Percentiles rank a stretch among this genome's conserved stretches.
Conservation (phyloP, 2,329 filamentous ascomycete species). For the Sordariomycetes sp. region DNA sequence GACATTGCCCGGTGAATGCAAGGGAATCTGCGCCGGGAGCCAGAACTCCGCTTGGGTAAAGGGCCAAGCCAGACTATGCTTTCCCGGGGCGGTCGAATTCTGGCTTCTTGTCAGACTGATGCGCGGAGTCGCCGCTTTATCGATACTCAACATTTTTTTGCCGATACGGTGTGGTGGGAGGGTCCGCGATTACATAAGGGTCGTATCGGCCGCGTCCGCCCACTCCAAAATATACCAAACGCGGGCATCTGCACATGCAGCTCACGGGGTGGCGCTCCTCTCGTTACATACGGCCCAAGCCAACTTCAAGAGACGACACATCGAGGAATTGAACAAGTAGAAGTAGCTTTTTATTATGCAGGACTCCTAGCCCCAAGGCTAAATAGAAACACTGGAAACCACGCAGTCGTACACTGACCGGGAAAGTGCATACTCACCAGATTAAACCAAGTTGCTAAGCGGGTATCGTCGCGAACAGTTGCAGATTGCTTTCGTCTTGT, state of each 20-base stretch:
- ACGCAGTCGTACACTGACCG: not conserved
- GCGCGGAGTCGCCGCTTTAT: not conserved
- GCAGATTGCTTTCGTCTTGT: not conserved
- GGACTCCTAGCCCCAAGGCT: not conserved
- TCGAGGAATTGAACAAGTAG: not conserved
- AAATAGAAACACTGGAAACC: not conserved
- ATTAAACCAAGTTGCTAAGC: not conserved
- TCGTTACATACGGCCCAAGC: not conserved
- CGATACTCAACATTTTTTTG: not conserved
- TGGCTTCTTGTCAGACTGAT: not conserved
- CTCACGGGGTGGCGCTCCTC: too few relatives aligned
- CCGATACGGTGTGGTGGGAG: not conserved
- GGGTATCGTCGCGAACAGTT: not conserved
- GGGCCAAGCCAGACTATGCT: not conserved
- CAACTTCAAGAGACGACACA: not conserved
- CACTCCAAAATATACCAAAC: too few relatives aligned
- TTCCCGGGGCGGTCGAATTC: not conserved
- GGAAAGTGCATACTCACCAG: not conserved
- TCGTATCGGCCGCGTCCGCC: not conserved
- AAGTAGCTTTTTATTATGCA: not conserved
- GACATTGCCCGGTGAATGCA: not conserved
- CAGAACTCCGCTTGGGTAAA: not conserved
- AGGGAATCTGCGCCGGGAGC: not conserved
- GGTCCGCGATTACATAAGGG: not conserved
- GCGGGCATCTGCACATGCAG: too few relatives aligned